Conservation (phyloP, 805 yeast genomes). For the Candida broadrunensis region DNA sequence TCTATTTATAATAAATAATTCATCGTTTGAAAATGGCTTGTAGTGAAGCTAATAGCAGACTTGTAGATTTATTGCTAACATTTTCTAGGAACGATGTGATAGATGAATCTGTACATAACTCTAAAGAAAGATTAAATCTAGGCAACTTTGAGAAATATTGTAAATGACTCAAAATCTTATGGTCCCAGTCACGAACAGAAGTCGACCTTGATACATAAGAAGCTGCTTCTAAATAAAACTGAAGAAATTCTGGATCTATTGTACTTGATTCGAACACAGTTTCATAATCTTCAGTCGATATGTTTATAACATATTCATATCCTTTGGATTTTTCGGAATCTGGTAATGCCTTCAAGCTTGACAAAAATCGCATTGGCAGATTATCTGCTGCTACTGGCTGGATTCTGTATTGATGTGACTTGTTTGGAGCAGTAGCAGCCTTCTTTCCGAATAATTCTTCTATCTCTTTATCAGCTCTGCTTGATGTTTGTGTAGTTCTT, state of each 20-base stretch:
- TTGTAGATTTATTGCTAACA: no score
- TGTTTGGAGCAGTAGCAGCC: not conserved
- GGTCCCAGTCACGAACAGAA: conserved; percentile 10
- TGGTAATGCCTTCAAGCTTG: conserved; percentile 24
- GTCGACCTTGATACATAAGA: conserved; percentile 11
- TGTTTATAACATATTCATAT: conserved; percentile 32
- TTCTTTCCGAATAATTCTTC: conserved; percentile 12
- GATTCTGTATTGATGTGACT: not conserved
- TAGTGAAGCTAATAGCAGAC: no score
- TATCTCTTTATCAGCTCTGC: conserved; percentile 10
- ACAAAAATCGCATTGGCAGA: conserved; percentile 21
- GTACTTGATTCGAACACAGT: conserved; percentile 41
- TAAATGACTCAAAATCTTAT: conserved; percentile 18
- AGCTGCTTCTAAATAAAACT: conserved; percentile 46
- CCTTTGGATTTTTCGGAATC: conserved; percentile 22
- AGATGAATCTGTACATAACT: not conserved
- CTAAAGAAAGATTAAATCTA: conserved; percentile 33
- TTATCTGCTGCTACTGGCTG: not conserved
- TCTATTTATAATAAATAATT: no score
- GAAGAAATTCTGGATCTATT: conserved; percentile 47
- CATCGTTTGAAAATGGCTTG: no score
- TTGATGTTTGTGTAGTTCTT: not conserved
- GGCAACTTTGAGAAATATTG: conserved; percentile 27
- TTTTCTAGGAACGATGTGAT: no score
- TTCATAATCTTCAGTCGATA: conserved; percentile 20